phyloP scores from a whole-genome alignment of 2,329 filamentous ascomycete genomes.

The Elsinoe perseae region DNA sequence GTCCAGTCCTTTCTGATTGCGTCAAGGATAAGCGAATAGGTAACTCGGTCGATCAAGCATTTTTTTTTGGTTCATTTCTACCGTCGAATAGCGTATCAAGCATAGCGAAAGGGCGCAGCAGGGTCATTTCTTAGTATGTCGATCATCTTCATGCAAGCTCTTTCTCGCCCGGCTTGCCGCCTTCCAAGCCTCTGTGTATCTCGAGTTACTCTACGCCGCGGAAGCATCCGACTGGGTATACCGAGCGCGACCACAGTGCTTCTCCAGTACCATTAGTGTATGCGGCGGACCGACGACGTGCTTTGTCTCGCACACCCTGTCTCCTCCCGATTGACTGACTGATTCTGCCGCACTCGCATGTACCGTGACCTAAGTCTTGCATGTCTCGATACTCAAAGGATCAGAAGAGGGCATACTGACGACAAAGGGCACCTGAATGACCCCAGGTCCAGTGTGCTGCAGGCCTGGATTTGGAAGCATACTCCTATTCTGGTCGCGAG shows the following conservation, averaged over 20 bases:
- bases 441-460: background rate
- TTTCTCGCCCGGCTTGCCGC: too few relatives aligned
- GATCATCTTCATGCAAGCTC: constrained; percentile 11
- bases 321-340: background rate
- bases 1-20: background rate
- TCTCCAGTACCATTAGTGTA: too few relatives aligned
- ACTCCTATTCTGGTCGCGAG: constrained; percentile 6
- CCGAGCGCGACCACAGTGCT: too few relatives aligned
- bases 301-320: too few relatives aligned
- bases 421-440: background rate
- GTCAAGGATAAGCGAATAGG: background rate
- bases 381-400: background rate
- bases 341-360: background rate
- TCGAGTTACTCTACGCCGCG: background rate
- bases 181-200: too few relatives aligned
- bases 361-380: background rate
- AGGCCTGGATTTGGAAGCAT: constrained; percentile 2
- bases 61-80: background rate
- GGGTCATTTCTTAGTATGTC: constrained; percentile 3
- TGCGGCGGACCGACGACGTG: background rate
- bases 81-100: background rate
- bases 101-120: constrained; percentile 10
- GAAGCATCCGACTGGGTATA: background rate
- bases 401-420: background rate
- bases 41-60: background rate